Base-by-base conservation (phyloP, 1,284 basidiomycete species). In the Moesziomyces sp. region DNA sequence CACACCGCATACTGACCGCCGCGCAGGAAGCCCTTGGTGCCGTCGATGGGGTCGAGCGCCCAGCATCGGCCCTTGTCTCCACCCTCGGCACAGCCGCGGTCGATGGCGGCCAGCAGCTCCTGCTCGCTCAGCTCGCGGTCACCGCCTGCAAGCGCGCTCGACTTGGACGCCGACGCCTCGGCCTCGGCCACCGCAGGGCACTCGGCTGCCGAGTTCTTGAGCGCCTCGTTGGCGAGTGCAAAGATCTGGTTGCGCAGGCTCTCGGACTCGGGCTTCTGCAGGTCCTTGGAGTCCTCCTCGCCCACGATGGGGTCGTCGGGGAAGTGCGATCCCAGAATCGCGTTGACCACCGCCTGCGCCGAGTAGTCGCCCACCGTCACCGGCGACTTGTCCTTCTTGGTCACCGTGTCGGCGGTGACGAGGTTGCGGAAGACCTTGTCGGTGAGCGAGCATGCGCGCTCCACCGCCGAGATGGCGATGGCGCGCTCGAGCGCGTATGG, bases 1-100 rank as follows among this genome's bases (percentile, higher is more conserved):
- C 96, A 99, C 28, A 99, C 93, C 6, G 96, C 96, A 82, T 96
- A 99, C 85, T 99, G 97, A 58, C 93, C 95, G 13, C 94, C 94
- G 23, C 96, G 90, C 46, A 99, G 88, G 87, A 99, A 99, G 3
- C 96, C 94, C 84, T 95, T 95, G 21, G 93, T 94, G 10, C 93
- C 93, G 80, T 95, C 93, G 75, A 95, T 94, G 26, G 93, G 93
- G 84, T 96, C 93, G 48, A 95, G 89, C 0, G 92, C 92, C 93
- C 93, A 86, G 92, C 83, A 81, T 93, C 94, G 87, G 85, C 94
- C 94, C 43, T 85, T 85, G 8, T 86, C 82, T 1, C 93, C 94
- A 14, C 95, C 95, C n/a, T 87, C 85, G 74, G 91, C 88, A 64
- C 89, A 92, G 1, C 96, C 96, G 57, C 89, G 87, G 84, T 98